Conservation (phyloP, 768 basidiomycete genomes). For the Grammothele lineata region DNA sequence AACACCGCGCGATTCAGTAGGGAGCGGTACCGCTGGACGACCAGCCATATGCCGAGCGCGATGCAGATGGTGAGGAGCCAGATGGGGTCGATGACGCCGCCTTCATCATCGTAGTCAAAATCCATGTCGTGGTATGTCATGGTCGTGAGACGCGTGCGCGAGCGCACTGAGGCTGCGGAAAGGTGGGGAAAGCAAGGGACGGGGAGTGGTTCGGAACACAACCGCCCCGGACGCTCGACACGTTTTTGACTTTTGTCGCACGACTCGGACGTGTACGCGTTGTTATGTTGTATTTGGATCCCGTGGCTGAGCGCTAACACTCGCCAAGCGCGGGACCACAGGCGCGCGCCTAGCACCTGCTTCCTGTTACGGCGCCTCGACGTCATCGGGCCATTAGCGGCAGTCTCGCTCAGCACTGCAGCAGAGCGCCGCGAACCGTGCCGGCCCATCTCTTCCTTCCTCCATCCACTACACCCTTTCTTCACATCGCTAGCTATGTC, state of each 20-base stretch:
- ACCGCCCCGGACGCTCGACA: conserved; percentile 4
- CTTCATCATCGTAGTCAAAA: conserved; percentile 30
- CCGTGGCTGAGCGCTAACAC: conserved; percentile 7
- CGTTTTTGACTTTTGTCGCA: conserved; percentile 9
- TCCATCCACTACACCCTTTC: conserved; percentile 7
- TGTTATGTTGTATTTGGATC: conserved; percentile 21
- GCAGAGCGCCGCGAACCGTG: no score
- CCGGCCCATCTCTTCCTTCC: conserved; percentile 18
- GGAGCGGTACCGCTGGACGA: conserved; percentile 70
- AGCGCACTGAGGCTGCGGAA: not conserved
- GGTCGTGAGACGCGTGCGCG: not conserved
- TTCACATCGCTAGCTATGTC: conserved; percentile 45
- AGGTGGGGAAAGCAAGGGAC: no score
- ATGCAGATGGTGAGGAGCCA: conserved; percentile 69
- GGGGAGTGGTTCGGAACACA: conserved; percentile 3
- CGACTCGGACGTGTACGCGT: conserved; percentile 20
- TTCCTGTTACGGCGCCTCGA: conserved; percentile 2
- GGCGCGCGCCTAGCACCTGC: not conserved
- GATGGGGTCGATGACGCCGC: conserved; percentile 46
- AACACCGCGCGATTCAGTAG: conserved; percentile 69
- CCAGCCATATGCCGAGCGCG: conserved; percentile 75
- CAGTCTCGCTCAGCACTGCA: conserved; percentile 1
- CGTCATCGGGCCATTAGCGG: conserved; percentile 9
- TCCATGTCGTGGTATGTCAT: conserved; percentile 18
- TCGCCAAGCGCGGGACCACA: not conserved